Conservation (phyloP, 1,284 basidiomycete genomes). For the Rhodotorula sp. region DNA sequence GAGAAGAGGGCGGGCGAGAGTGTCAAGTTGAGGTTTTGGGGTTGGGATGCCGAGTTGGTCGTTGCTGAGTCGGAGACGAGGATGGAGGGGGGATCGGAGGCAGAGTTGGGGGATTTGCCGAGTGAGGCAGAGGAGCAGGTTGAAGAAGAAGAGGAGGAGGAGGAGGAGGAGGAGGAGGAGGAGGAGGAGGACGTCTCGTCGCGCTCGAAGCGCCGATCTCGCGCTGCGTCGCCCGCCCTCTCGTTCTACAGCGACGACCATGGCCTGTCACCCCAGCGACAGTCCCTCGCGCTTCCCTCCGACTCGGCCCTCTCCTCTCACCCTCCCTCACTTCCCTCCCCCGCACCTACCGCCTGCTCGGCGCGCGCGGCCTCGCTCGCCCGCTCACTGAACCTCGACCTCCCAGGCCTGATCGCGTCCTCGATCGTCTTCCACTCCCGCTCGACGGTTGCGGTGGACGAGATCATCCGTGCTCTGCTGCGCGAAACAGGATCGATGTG, state of each 20-base stretch:
- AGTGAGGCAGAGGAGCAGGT: not conserved
- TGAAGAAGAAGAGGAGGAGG: not conserved
- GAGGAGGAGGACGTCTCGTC: not conserved
- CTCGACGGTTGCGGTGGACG: constrained; percentile 35
- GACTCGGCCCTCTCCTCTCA: not conserved
- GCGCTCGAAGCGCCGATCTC: not conserved
- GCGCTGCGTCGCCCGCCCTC: constrained; percentile 5
- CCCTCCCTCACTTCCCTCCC: not conserved
- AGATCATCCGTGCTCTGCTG: constrained; percentile 30
- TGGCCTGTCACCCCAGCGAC: constrained; percentile 5
- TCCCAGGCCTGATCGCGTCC: constrained; percentile 36
- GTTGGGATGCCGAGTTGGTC: constrained; percentile 20
- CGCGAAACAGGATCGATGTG: constrained; percentile 31
- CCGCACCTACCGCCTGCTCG: not conserved
- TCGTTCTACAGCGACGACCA: constrained; percentile 8
- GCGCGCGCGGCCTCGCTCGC: constrained; percentile 16
- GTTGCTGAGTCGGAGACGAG: constrained; percentile 13
- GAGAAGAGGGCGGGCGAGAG: constrained; percentile 9
- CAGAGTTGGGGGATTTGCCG: not conserved
- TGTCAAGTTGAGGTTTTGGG: constrained; percentile 32
- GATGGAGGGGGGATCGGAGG: not conserved
- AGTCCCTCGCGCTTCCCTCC: not conserved
- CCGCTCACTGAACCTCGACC: constrained; percentile 29
- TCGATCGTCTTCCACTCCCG: constrained; percentile 40
- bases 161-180: not conserved